Evolutionary conservation across 140 eudicot genomes (phyloP), one percentile per base, ranked within the genome.

Genomic region (Ambrosia hybrid): DNA sequence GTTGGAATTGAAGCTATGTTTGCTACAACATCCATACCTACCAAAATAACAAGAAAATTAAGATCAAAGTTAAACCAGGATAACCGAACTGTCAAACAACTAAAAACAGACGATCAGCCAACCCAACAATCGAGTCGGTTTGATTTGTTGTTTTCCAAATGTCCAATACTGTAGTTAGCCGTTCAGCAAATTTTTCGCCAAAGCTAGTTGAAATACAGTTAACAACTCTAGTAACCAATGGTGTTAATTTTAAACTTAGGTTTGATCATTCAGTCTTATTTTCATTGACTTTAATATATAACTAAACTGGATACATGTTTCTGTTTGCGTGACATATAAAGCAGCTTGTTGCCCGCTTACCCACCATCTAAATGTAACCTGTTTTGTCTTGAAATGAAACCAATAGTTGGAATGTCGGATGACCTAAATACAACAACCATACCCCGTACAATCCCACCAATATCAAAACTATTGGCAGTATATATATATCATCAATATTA

Each of bases 1-100:
- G 99, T 94, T 11, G 97, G 97, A 17, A 88, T 75, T 0, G 95
- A 66, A 49, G 96, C 83, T 83, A 94, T 87, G 34, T 60, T 73
- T 48, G 87, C 81, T 64, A 94, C 95, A 9, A 88, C 85, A 73
- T 94, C 99, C 94, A 94, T 71, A 55, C 99, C 99, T 94, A 84
- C 26, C 55, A 21, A 17, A 43, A 69, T 38, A 68, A 43, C 36
- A 59, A 1, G 26, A 61, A 7, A n/a, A 75, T 9, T 57, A 59
- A 65, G 16, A 74, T 39, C 2, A 37, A 62, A 46, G 21, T 11
- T 41, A 41, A 41, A 41, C 4, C 46, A 2, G 1, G 6, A 41
- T 3, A 41, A 41, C 46, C 2, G 46, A 41, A 41, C 46, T 41
- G 46, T 41, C 46, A 41, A 41, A 41, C 46, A 4, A 41, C 46